Conservation (phyloP, 495 filamentous ascomycete genomes). For the Polyplosphaeria fusca region DNA sequence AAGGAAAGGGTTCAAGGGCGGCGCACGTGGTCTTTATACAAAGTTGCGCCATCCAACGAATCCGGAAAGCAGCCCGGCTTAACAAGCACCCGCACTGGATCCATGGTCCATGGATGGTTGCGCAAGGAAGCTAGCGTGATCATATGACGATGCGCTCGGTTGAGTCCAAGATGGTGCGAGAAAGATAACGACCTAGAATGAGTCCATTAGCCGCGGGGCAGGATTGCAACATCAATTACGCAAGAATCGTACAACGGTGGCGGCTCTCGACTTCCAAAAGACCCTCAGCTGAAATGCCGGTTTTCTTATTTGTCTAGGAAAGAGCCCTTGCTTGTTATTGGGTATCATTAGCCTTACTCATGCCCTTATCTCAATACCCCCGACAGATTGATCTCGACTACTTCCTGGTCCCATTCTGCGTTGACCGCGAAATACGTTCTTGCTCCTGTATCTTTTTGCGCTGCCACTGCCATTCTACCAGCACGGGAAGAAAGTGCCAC, state of each 20-base stretch:
- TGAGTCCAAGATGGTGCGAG: neutral
- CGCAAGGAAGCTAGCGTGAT: slow-evolving; percentile 5
- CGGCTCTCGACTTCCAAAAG: neutral
- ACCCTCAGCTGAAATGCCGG: too few species aligned
- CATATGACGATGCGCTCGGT: slow-evolving; percentile 14
- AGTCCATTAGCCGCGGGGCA: neutral
- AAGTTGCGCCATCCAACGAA: too few species aligned
- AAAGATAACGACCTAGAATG: slow-evolving; percentile 13
- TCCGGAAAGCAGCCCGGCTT: too few species aligned
- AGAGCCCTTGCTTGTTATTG: too few species aligned
- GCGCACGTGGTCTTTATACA: too few species aligned
- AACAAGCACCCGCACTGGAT: too few species aligned
- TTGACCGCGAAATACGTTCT: slow-evolving; percentile 19
- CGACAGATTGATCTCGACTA: neutral
- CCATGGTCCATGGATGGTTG: too few species aligned
- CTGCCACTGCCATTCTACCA: slow-evolving; percentile 87
- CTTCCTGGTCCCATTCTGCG: neutral
- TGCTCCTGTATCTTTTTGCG: slow-evolving; percentile 48
- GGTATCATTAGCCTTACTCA: neutral
- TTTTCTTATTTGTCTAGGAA: too few species aligned
- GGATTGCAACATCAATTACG: neutral
- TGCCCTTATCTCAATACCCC: neutral
- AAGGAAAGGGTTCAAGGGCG: too few species aligned
- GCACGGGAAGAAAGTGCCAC: slow-evolving; percentile 87
- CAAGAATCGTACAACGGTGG: neutral